These are phyloP conservation scores for Pleurotus giganteus DNA, from an alignment of 768 basidiomycete species.

Conservation along the genomic window DNA sequence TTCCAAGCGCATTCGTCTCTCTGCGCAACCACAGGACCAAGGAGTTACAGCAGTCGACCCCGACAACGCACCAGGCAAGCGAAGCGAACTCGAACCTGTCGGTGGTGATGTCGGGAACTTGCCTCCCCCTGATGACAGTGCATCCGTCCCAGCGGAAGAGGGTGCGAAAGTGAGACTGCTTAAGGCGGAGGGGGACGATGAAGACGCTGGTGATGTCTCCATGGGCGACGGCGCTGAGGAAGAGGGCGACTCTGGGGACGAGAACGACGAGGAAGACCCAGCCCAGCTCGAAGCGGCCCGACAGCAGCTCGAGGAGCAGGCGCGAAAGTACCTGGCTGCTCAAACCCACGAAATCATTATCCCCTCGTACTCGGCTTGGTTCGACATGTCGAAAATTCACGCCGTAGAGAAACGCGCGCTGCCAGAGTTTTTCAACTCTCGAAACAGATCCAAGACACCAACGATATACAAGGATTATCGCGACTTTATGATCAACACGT, in stretches of 20 bases:
- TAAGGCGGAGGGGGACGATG: constrained; percentile 52
- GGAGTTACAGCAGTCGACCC: constrained; percentile 78
- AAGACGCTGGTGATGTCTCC: constrained; percentile 71
- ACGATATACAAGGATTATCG: constrained; percentile 98
- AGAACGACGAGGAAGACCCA: constrained; percentile 83
- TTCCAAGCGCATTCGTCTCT: constrained; percentile 57
- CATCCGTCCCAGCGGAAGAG: constrained; percentile 39
- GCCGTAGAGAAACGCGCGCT: constrained; percentile 88
- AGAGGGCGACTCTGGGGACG: constrained; percentile 74
- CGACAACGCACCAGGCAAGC: constrained; percentile 78
- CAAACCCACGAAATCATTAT: constrained; percentile 98
- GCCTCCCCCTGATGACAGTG: constrained; percentile 11
- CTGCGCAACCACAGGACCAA: constrained; percentile 52
- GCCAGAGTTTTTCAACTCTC: constrained; percentile 97
- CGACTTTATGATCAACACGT: constrained; percentile 99
- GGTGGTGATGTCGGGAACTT: constrained; percentile 81
- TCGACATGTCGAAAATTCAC: constrained; percentile 92
- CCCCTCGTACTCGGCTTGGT: constrained; percentile 97
- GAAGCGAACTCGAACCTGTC: constrained; percentile 84
- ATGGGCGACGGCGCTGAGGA: constrained; percentile 81
- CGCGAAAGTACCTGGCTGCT: constrained; percentile 90
- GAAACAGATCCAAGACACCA: constrained; percentile 94
- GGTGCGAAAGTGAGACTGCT: constrained; percentile 42
- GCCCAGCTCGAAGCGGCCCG: constrained; percentile 81
- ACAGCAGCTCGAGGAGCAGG: constrained; percentile 78